A percentile compares a stretch with the other conserved stretches of the same genome.
phyloP scores from a whole-genome alignment of 2,329 filamentous ascomycete genomes.

The Monosporascus sp. region DNA sequence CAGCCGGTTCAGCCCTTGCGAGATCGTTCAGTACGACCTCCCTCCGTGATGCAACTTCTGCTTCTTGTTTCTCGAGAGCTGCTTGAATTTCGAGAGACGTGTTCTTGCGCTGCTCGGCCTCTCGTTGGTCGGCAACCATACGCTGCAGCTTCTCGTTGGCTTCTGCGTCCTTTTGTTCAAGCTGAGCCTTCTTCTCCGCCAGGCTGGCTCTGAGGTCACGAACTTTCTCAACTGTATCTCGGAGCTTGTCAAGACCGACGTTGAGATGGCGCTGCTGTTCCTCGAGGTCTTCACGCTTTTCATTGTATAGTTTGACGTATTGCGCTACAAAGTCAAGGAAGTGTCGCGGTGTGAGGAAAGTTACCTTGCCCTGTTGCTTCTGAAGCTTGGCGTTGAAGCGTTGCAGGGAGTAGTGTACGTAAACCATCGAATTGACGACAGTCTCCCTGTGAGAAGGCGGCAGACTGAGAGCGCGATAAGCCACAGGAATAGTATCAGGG shows the following conservation, averaged over 20 bases:
- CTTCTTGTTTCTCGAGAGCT: slow-evolving; percentile 82
- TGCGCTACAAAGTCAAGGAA: slow-evolving; percentile 98
- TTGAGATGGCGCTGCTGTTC: slow-evolving; percentile 98
- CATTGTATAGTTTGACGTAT: slow-evolving; percentile 94
- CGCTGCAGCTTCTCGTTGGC: slow-evolving; percentile 95
- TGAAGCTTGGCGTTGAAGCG: slow-evolving; percentile 82
- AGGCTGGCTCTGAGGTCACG: slow-evolving; percentile 85
- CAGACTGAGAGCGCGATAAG: slow-evolving; percentile 77
- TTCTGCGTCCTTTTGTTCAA: slow-evolving; percentile 90
- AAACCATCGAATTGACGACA: slow-evolving; percentile 97
- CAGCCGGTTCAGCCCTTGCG: slow-evolving; percentile 86
- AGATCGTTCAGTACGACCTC: slow-evolving; percentile 84
- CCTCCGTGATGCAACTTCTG: slow-evolving; percentile 75
- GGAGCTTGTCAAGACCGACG: slow-evolving; percentile 93
- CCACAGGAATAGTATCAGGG: slow-evolving; percentile 87
- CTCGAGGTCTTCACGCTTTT: slow-evolving; percentile 97
- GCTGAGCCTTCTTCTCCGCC: slow-evolving; percentile 87
- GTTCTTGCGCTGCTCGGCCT: slow-evolving; percentile 86
- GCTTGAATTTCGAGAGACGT: slow-evolving; percentile 85
- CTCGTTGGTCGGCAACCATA: slow-evolving; percentile 93
- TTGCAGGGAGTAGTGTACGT: slow-evolving; percentile 92
- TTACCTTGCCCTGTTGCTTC: slow-evolving; percentile 87
- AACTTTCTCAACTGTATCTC: slow-evolving; percentile 96
- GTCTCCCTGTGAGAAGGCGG: slow-evolving; percentile 88
- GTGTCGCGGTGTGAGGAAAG: slow-evolving; percentile 91